These are phyloP conservation scores for Hyphopichia khmerensis DNA, from an alignment of 1,139 yeast species.

Conservation along the genomic window DNA sequence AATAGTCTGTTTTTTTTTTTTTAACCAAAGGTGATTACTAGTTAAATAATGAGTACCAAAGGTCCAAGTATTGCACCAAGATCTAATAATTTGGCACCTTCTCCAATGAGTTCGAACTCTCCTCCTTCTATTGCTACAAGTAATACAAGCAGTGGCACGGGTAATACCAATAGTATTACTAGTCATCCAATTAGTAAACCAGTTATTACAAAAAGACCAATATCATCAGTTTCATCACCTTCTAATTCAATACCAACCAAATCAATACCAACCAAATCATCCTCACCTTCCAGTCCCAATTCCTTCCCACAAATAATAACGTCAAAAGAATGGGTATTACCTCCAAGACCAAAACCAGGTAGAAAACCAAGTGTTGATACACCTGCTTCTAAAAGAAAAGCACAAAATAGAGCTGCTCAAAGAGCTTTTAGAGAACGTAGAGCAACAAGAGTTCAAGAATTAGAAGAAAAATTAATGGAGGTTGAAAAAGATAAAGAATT, in stretches of 20 bases:
- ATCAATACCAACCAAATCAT: neutral
- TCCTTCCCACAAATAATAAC: constrained; percentile 50
- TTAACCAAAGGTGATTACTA: too few relatives aligned
- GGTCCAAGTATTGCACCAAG: constrained; percentile 41
- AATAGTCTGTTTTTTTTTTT: too few relatives aligned
- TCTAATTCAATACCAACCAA: constrained; percentile 1
- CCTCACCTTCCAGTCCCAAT: constrained; percentile 2
- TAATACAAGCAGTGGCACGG: too few relatives aligned
- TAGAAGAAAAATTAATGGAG: constrained; percentile 50
- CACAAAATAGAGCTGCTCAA: constrained; percentile 95
- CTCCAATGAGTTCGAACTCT: too few relatives aligned
- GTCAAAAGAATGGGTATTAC: constrained; percentile 88
- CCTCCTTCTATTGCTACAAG: too few relatives aligned
- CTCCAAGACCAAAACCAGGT: constrained; percentile 91
- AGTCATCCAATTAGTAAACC: neutral
- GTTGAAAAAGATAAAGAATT: constrained; percentile 65
- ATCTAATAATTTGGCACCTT: constrained; percentile 25
- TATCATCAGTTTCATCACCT: too few relatives aligned
- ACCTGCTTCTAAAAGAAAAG: constrained; percentile 77
- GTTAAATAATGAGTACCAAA: constrained; percentile 19
- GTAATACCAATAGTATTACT: too few relatives aligned
- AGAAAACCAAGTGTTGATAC: constrained; percentile 78
- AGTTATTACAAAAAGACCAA: neutral
- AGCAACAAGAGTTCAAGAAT: constrained; percentile 59
- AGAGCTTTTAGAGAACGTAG: constrained; percentile 84